A percentile compares a stretch with the other conserved stretches of the same genome.
Conservation (phyloP, 2,329 filamentous ascomycete species). For the Xylaria multiplex region DNA sequence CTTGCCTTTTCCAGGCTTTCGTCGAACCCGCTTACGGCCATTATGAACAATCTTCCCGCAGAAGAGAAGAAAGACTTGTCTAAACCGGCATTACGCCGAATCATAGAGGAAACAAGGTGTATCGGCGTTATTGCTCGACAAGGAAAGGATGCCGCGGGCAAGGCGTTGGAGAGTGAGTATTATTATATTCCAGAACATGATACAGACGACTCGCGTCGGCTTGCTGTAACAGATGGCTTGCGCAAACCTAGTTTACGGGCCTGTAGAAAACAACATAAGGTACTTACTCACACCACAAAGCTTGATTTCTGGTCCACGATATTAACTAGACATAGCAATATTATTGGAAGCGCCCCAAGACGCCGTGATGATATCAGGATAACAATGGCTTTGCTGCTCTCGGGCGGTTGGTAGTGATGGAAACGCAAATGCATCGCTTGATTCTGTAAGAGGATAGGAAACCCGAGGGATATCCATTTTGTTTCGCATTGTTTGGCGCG, state of each 20-base stretch:
- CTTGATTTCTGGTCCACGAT: conserved; percentile 25
- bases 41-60: conserved; percentile 84
- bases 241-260: conserved; percentile 88
- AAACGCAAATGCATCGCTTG: background rate
- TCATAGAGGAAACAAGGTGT: conserved; percentile 79
- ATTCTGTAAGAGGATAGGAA: conserved; percentile 5
- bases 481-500: conserved; percentile 35
- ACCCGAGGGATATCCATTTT: conserved; percentile 15
- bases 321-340: conserved; percentile 65
- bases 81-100: conserved; percentile 71
- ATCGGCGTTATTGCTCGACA: conserved; percentile 89
- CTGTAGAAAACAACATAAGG: conserved; percentile 97
- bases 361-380: conserved; percentile 56
- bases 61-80: conserved; percentile 69
- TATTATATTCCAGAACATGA: conserved; percentile 95
- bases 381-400: conserved; percentile 1
- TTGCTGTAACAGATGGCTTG: conserved; percentile 85
- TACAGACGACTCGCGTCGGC: conserved; percentile 77
- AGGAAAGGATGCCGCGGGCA: conserved; percentile 95
- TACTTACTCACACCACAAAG: conserved; percentile 57
- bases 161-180: conserved; percentile 93
- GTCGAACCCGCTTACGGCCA: conserved; percentile 88
- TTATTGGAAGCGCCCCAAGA: conserved; percentile 73
- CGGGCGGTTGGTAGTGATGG: conserved; percentile 1
- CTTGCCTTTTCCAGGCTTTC: conserved; percentile 93